Evolutionary conservation across 2,329 filamentous ascomycete species (phyloP).

Genomic region (Dryadomyces sulphureus): DNA sequence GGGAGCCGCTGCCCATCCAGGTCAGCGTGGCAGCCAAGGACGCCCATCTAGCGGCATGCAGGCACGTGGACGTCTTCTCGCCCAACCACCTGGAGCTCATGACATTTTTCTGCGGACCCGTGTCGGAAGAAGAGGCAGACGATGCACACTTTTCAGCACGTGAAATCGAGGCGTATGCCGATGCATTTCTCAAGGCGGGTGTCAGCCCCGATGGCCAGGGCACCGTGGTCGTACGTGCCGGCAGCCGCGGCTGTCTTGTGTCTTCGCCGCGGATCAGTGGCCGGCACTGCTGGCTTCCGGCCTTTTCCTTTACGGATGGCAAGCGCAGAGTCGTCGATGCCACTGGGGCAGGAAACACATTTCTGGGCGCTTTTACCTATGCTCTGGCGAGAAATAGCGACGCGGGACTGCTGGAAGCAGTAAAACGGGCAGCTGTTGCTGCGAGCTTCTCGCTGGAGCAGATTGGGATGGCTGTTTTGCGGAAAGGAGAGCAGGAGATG

Average conservation of each 20-base stretch:
- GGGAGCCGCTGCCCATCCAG: constrained; percentile 1
- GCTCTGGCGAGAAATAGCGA: not conserved
- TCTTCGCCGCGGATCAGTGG: not conserved
- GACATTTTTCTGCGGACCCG: not conserved
- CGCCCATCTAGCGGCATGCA: not conserved
- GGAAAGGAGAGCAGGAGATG: not conserved
- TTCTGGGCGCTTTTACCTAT: constrained; percentile 3
- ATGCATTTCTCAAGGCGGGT: not conserved
- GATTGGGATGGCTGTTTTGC: not conserved
- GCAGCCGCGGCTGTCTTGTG: constrained; percentile 2
- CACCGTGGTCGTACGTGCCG: constrained; percentile 1
- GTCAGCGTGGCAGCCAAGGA: not conserved
- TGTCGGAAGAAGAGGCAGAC: not conserved
- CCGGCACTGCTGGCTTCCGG: constrained; percentile 2
- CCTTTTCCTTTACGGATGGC: not conserved
- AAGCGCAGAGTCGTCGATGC: not conserved
- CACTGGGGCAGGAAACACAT: constrained; percentile 7
- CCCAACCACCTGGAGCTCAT: constrained; percentile 5
- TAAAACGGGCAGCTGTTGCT: not conserved
- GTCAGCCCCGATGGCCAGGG: not conserved
- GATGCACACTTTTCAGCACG: not conserved
- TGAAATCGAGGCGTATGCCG: not conserved
- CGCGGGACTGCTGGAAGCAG: not conserved
- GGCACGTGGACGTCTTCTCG: constrained; percentile 1
- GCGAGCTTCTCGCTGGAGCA: constrained; percentile 4